A percentile compares a stretch with the other conserved stretches of the same genome.
phyloP scores from a whole-genome alignment of 2,329 filamentous ascomycete species.

The Sporothrix variecibatus region DNA sequence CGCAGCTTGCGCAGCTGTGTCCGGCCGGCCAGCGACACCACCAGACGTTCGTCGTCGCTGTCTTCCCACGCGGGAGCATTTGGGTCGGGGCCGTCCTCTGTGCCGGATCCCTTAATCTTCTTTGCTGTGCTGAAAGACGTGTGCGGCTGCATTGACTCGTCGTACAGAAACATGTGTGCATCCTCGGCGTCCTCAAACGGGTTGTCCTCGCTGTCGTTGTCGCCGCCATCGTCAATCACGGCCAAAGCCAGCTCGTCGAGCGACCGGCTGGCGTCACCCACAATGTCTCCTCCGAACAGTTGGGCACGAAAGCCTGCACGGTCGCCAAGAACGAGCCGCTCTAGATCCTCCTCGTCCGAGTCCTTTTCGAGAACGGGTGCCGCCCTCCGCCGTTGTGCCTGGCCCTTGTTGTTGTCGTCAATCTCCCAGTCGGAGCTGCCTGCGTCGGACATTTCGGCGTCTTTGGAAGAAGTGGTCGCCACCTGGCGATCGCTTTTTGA shows the following conservation, averaged over 20 bases:
- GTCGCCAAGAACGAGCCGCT: slow-evolving; percentile 86
- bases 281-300: slow-evolving; percentile 58
- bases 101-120: slow-evolving; percentile 35
- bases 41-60: slow-evolving; percentile 88
- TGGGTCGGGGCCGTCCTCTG: slow-evolving; percentile 41
- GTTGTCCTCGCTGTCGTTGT: slow-evolving; percentile 28
- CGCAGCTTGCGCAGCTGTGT: slow-evolving; percentile 81
- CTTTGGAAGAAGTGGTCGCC: not conserved
- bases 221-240: slow-evolving; percentile 28
- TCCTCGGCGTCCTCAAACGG: slow-evolving; percentile 60
- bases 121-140: slow-evolving; percentile 24
- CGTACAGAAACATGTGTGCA: slow-evolving; percentile 81
- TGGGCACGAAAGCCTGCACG: slow-evolving; percentile 77
- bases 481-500: not conserved
- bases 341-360: slow-evolving; percentile 79
- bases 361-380: slow-evolving; percentile 64
- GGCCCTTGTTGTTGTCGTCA: slow-evolving; percentile 30
- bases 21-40: slow-evolving; percentile 76
- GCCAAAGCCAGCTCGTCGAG: slow-evolving; percentile 39
- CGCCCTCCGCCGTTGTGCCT: slow-evolving; percentile 27
- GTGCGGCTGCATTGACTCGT: slow-evolving; percentile 45
- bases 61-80: slow-evolving; percentile 79
- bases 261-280: slow-evolving; percentile 40
- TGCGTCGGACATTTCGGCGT: slow-evolving; percentile 29
- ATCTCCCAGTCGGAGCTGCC: slow-evolving; percentile 36